Evolutionary conservation across 164 flowering plant species (phyloP).

Genomic region (Magnolia kwangsiensis): DNA sequence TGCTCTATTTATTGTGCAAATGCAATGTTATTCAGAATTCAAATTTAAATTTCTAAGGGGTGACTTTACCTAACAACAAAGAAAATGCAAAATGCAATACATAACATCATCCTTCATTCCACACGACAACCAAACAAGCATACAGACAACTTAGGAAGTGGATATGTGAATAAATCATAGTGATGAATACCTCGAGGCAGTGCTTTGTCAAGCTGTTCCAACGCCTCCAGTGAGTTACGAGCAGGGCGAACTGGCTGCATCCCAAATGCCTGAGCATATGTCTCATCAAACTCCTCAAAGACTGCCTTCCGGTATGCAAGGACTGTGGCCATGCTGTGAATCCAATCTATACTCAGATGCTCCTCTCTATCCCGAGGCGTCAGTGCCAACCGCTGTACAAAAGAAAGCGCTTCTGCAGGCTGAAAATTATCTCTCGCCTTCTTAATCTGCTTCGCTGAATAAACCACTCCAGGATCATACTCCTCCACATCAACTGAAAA

Average conservation of each 20-base stretch:
- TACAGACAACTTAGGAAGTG: background rate
- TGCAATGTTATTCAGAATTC: background rate
- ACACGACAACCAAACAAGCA: background rate
- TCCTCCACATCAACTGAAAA: slow-evolving; percentile 72
- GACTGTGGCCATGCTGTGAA: slow-evolving; percentile 50
- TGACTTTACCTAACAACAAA: background rate
- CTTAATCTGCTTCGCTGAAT: slow-evolving; percentile 57
- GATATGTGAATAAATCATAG: background rate
- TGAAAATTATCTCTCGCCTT: slow-evolving; percentile 59
- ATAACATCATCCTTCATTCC: background rate
- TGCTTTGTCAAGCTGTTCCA: slow-evolving; percentile 31
- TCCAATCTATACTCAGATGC: slow-evolving; percentile 32
- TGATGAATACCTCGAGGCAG: slow-evolving; percentile 50
- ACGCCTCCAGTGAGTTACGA: slow-evolving; percentile 11
- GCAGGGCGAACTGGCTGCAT: slow-evolving; percentile 41
- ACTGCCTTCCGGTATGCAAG: slow-evolving; percentile 67
- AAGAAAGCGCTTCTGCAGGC: slow-evolving; percentile 51
- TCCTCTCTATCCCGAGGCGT: slow-evolving; percentile 34
- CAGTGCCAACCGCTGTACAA: slow-evolving; percentile 56
- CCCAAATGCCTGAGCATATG: slow-evolving; percentile 95
- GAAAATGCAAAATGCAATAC: background rate
- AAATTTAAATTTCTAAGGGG: background rate
- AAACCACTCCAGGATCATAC: slow-evolving; percentile 60
- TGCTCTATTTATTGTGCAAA: background rate
- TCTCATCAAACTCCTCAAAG: slow-evolving; percentile 88